These are phyloP conservation scores for Beauveria sp. DNA, from an alignment of 2,329 filamentous ascomycete genomes.

Conservation along the genomic window DNA sequence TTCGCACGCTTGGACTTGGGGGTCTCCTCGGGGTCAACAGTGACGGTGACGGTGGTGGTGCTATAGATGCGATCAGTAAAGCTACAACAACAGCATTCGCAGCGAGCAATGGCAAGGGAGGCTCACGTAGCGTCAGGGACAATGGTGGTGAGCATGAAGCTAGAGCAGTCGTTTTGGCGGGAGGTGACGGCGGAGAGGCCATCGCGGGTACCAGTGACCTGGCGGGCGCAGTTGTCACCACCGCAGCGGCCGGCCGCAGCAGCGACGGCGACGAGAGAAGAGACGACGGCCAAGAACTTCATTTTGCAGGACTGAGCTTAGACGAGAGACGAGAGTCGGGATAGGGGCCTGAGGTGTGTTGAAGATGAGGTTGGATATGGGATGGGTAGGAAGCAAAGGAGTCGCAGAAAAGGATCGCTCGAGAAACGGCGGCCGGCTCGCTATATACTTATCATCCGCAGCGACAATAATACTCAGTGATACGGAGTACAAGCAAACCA, in stretches of 20 bases:
- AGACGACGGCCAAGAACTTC: conserved; percentile 31
- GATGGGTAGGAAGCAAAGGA: conserved; percentile 5
- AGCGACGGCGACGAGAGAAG: conserved; percentile 28
- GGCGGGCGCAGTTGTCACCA: conserved; percentile 40
- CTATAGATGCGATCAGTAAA: conserved; percentile 12
- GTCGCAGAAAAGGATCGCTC: background rate
- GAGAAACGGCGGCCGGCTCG: conserved; percentile 3
- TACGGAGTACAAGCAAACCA: background rate
- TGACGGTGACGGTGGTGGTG: conserved; percentile 31
- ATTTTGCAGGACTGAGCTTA: conserved; percentile 23
- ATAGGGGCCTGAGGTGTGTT: background rate
- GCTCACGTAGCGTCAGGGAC: conserved; percentile 34
- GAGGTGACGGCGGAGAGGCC: conserved; percentile 27
- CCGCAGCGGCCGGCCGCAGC: conserved; percentile 29
- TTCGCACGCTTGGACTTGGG: conserved; percentile 23
- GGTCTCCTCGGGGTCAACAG: conserved; percentile 26
- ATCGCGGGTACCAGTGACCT: conserved; percentile 35
- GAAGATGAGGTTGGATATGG: conserved; percentile 9
- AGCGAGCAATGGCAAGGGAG: too few species aligned
- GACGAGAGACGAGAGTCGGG: conserved; percentile 5
- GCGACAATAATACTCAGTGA: background rate
- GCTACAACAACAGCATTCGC: background rate
- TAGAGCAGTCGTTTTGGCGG: conserved; percentile 33
- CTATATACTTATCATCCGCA: conserved; percentile 8
- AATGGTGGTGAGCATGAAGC: conserved; percentile 32